Base-by-base conservation (phyloP, 352 stramenopile species). In the Pilasporangium apinafurcum region DNA sequence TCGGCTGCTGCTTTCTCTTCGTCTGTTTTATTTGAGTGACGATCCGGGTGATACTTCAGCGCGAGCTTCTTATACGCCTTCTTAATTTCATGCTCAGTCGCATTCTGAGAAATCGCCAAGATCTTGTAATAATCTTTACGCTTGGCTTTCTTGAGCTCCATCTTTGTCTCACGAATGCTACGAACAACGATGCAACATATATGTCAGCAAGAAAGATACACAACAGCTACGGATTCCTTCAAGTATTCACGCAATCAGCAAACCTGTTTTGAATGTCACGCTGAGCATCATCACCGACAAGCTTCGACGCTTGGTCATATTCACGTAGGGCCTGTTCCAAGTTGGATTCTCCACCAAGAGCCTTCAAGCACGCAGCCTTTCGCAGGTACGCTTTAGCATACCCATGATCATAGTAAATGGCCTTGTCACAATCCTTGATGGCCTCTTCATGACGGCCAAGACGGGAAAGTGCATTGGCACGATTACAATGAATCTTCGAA, bases 101-200 rank as follows among this genome's bases (percentile, higher is more conserved):
- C 76, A 38, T 33, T 76, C 59, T 88, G 81, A 10, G 65, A 41
- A 17, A 92, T 92, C 39, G 83, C 82, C 51, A 92, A 51, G 41
- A 92, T 95, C 58, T 96, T 94, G 73, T 99, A 99, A 33, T 96
- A 97, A 65, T 98, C 85, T 61, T 97, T 98, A 51, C 91, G 75
- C 56, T 96, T 96, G n/a, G 89, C 83, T 65, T 96, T 89, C 76
- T 98, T 98, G 12, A 97, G 62, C 44, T 96, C 82, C 42, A 92
- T 52, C 56, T 97, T 94, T 14, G 84, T 92, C 38, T 96, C 75
- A 22, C 79, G 79, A 41, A 95, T 96, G 46, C 65, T 84, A 25
- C 17, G 2, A 22, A 32, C 25, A 16, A 21, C 14, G 37, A 35
- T 13, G 14, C 35, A 13, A 6, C 20, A 28, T 9, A 22, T 47